Evolutionary conservation across 805 yeast genomes (phyloP).

Genomic region (Metschnikowia cubensis): DNA sequence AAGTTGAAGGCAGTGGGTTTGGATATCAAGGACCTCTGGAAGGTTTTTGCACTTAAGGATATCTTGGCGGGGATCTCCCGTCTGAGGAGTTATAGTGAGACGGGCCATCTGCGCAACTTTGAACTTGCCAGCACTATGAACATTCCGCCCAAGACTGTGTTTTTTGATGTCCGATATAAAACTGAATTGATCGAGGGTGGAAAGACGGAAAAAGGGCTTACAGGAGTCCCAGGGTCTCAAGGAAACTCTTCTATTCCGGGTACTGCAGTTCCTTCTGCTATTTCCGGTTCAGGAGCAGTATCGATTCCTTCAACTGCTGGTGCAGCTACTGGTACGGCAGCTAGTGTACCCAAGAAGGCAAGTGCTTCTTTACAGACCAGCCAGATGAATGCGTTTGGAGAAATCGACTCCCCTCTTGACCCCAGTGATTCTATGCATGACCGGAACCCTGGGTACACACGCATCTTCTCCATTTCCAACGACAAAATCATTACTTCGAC

Average conservation of each 20-base stretch:
- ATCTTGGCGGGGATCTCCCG: conserved; percentile 48
- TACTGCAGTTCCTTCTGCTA: no score
- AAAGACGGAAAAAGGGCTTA: no score
- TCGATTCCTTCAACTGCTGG: no score
- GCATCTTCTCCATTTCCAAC: conserved; percentile 28
- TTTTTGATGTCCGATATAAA: conserved; percentile 36
- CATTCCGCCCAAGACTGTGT: conserved; percentile 32
- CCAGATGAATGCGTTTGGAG: conserved; percentile 44
- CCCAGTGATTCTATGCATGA: neutral
- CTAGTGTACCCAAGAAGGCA: conserved; percentile 25
- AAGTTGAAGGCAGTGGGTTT: conserved; percentile 72
- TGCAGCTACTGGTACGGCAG: no score
- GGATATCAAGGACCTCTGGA: conserved; percentile 74
- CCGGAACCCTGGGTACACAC: conserved; percentile 16
- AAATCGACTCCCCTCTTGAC: conserved; percentile 34
- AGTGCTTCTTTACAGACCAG: conserved; percentile 38
- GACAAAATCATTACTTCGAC: conserved; percentile 31
- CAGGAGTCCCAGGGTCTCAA: no score
- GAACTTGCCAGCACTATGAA: conserved; percentile 16
- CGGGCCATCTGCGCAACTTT: conserved; percentile 14
- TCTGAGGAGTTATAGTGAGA: conserved; percentile 7
- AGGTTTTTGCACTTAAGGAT: conserved; percentile 64
- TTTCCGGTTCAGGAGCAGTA: no score
- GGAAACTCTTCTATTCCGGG: no score
- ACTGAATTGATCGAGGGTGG: conserved; percentile 20